These are phyloP conservation scores for Ustilago vetiveriae DNA, from an alignment of 1,284 basidiomycete species.

Conservation along the genomic window DNA sequence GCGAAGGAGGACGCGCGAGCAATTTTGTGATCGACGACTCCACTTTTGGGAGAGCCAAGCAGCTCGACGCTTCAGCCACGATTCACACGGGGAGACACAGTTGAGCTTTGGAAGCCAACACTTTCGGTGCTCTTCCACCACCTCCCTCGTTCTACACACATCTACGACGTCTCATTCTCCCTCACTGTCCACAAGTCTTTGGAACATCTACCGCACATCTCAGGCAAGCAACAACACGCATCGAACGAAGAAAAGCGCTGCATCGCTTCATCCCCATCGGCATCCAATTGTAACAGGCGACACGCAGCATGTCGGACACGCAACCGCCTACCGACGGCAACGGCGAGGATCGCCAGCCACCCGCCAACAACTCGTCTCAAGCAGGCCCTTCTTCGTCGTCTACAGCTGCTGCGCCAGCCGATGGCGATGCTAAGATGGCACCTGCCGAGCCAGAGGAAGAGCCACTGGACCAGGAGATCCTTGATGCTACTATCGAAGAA, in stretches of 20 bases:
- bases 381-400: conserved; percentile 29
- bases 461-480: conserved; percentile 58
- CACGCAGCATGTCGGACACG: conserved; percentile 37
- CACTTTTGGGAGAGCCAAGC: conserved; percentile 12
- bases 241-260: too few relatives aligned
- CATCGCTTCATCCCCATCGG: too few relatives aligned
- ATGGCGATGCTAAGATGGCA: conserved; percentile 50
- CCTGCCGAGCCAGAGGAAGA: conserved; percentile 43
- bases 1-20: conserved; percentile 38
- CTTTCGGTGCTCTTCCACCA: conserved; percentile 3
- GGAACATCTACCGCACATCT: too few relatives aligned
- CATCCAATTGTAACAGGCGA: too few relatives aligned
- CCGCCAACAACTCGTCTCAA: conserved; percentile 10
- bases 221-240: too few relatives aligned
- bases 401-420: conserved; percentile 8
- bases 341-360: conserved; percentile 19
- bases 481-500: conserved; percentile 60
- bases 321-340: conserved; percentile 26
- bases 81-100: background rate
- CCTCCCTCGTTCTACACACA: background rate
- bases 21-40: conserved; percentile 41
- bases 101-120: conserved; percentile 15
- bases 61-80: conserved; percentile 15
- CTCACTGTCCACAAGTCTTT: background rate
- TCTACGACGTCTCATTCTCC: too few relatives aligned